Evolutionary conservation across 176 grass and related monocot species (phyloP), one percentile per base, ranked within the genome.

Genomic region (Eragrostis nindensis): DNA sequence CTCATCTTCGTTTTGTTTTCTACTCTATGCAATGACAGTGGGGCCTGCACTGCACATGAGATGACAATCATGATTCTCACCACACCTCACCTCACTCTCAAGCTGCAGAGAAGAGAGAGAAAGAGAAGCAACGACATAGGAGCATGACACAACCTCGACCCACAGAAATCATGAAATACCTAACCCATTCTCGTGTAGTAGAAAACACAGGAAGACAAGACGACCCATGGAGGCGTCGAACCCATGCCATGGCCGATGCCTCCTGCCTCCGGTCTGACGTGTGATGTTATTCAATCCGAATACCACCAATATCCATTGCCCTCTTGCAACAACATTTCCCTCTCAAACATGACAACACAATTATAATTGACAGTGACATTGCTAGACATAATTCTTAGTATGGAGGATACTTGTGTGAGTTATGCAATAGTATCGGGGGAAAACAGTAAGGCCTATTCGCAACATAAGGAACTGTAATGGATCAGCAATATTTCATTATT

Each of bases 11-110:
- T 36, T 77, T 46, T 42, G 4, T 46, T 29, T n/a, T 2, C 22
- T n/a, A n/a, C n/a, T n/a, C n/a, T 30, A 36, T 48, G 21, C 50
- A 42, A n/a, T 64, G 75, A 50, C 75, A 77, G 57, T 77, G 42
- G 41, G 57, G 9, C 42, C 41, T 3, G 24, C 7, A 5, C 3
- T 27, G 55, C 39, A 27, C 41, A 11, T 44, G 41, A 43, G 25
- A 1, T 64, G 43, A 77, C 74, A 62, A 77, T 36, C 59, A 62
- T 76, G 54, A 19, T 11, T 30, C 29, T 54, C 70, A 73, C 70
- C 47, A 29, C 69, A 71, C 22, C 25, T 29, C 59, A 46, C 42
- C 42, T 36, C 32, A 36, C 48, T 13, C 11, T 14, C 63, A 17
- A 66, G 63, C 17, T 40, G 32, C 32, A 36, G 63, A 40, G 7